phyloP scores from a whole-genome alignment of 352 stramenopile species.

The Phytophthora melonis region DNA sequence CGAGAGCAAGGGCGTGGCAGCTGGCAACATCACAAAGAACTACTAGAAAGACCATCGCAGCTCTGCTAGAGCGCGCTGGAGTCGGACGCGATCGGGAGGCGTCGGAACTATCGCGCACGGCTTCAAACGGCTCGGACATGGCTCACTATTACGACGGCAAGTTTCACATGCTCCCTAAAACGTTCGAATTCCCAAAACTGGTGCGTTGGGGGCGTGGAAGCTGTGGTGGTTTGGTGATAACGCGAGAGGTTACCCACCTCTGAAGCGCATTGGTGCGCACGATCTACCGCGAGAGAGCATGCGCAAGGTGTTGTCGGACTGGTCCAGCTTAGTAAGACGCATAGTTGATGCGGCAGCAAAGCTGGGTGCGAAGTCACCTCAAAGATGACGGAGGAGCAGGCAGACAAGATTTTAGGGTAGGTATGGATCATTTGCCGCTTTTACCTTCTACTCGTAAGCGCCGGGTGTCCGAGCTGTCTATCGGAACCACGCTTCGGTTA shows the following conservation, averaged over 20 bases:
- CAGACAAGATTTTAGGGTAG: not conserved
- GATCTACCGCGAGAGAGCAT: too few species aligned
- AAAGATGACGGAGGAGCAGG: conserved; percentile 1
- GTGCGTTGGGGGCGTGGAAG: not conserved
- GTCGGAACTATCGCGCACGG: too few species aligned
- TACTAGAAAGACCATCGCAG: too few species aligned
- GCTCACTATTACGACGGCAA: conserved; percentile 14
- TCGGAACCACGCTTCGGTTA: not conserved
- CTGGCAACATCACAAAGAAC: too few species aligned
- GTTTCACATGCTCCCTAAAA: conserved; percentile 15
- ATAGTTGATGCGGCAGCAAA: not conserved
- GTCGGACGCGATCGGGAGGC: too few species aligned
- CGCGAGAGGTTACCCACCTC: too few species aligned
- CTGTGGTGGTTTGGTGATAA: conserved; percentile 17
- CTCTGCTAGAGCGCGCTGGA: too few species aligned
- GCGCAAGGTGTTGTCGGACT: too few species aligned
- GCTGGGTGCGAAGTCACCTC: not conserved
- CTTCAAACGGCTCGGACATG: not conserved
- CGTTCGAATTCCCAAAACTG: conserved; percentile 3
- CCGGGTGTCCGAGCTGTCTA: not conserved
- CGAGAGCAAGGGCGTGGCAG: too few species aligned
- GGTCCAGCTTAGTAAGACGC: too few species aligned
- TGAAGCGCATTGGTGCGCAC: too few species aligned
- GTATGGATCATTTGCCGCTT: conserved; percentile 1
- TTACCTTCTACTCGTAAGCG: conserved; percentile 5